Conservation (phyloP, 2,329 filamentous ascomycete genomes). For the Teratosphaeria pseudoeucalypti region DNA sequence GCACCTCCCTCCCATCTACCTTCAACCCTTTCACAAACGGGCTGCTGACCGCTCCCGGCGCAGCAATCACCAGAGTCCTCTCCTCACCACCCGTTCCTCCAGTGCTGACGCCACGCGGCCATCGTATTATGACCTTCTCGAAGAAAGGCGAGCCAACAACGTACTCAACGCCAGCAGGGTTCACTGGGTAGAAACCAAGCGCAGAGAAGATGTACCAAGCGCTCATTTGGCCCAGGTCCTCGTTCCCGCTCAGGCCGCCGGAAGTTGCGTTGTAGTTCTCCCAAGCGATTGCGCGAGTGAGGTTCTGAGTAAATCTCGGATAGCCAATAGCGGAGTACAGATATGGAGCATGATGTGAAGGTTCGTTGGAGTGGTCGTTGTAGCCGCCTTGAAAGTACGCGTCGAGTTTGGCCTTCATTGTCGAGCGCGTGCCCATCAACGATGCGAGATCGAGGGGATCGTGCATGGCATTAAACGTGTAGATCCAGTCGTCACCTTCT, state of each 20-base stretch:
- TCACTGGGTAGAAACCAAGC: conserved; percentile 39
- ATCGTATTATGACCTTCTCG: conserved; percentile 31
- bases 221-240: conserved; percentile 42
- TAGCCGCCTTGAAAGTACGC: conserved; percentile 36
- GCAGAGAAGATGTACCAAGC: conserved; percentile 41
- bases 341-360: conserved; percentile 40
- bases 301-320: conserved; percentile 29
- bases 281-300: conserved; percentile 30
- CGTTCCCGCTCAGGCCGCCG: conserved; percentile 37
- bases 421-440: conserved; percentile 29
- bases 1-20: conserved; percentile 30
- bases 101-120: conserved; percentile 26
- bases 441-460: conserved; percentile 33
- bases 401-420: conserved; percentile 35
- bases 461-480: conserved; percentile 41
- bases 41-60: conserved; percentile 31
- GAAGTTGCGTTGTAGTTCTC: conserved; percentile 38
- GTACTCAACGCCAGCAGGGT: conserved; percentile 37
- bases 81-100: conserved; percentile 19
- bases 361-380: conserved; percentile 41
- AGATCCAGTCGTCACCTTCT: conserved; percentile 42
- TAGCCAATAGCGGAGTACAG: conserved; percentile 36
- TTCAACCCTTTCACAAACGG: conserved; percentile 33
- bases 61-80: conserved; percentile 29
- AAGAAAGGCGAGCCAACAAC: conserved; percentile 38